Percentiles rank a stretch among this genome's conserved stretches.
Conservation (phyloP, 2,329 filamentous ascomycete species). For the Penicillium freii region DNA sequence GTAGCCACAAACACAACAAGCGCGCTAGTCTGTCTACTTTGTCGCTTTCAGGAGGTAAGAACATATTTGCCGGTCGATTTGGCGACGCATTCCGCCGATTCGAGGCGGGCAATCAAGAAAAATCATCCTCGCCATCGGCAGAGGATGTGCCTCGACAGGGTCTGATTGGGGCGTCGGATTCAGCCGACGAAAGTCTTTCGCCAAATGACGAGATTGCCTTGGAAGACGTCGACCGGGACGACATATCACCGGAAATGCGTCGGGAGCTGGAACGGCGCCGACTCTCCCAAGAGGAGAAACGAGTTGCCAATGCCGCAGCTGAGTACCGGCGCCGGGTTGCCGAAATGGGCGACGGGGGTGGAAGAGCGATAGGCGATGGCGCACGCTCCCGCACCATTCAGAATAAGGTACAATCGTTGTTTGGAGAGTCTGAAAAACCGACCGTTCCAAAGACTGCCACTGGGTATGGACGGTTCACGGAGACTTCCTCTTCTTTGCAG, state of each 20-base stretch:
- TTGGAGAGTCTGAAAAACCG: slow-evolving; percentile 70
- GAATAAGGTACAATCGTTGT: slow-evolving; percentile 79
- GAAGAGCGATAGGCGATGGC: slow-evolving; percentile 51
- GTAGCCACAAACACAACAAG: slow-evolving; percentile 64
- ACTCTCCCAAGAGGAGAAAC: slow-evolving; percentile 81
- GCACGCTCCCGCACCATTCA: slow-evolving; percentile 80
- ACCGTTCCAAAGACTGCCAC: slow-evolving; percentile 69
- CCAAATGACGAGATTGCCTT: slow-evolving; percentile 48
- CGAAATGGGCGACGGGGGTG: slow-evolving; percentile 52
- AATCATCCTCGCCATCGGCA: slow-evolving; percentile 40
- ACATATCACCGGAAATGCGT: slow-evolving; percentile 80
- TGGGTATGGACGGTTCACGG: slow-evolving; percentile 86
- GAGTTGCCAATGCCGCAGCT: slow-evolving; percentile 83
- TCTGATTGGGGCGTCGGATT: slow-evolving; percentile 69
- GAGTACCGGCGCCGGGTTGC: slow-evolving; percentile 79
- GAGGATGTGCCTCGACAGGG: slow-evolving; percentile 51
- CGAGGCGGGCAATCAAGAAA: slow-evolving; percentile 57
- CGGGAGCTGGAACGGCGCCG: slow-evolving; percentile 82
- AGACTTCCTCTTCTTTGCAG: slow-evolving; percentile 43
- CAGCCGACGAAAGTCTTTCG: slow-evolving; percentile 54
- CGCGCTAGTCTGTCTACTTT: slow-evolving; percentile 68
- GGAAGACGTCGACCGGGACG: slow-evolving; percentile 63
- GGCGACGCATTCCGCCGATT: slow-evolving; percentile 93
- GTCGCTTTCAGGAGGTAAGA: slow-evolving; percentile 72
- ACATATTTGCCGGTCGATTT: slow-evolving; percentile 81